Percentiles rank a stretch among this genome's conserved stretches.
These are phyloP conservation scores for Pezicula radicicola DNA, from an alignment of 2,329 filamentous ascomycete genomes.

Conservation along the genomic window DNA sequence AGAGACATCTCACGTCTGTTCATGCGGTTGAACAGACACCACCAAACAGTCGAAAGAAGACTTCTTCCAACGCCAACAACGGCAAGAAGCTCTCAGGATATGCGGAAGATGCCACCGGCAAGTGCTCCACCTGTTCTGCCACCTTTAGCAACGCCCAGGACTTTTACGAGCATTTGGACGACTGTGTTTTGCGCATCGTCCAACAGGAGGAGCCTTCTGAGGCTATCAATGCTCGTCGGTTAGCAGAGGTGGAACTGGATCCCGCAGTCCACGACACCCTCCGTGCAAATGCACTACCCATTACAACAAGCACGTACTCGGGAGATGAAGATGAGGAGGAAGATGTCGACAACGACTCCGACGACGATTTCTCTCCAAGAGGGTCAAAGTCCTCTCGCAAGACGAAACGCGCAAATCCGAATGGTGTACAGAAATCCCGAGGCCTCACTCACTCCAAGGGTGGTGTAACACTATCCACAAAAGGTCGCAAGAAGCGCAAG, in stretches of 20 bases:
- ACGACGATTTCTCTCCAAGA: constrained; percentile 50
- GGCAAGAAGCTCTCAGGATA: constrained; percentile 63
- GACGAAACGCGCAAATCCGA: constrained; percentile 31
- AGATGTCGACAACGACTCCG: constrained; percentile 52
- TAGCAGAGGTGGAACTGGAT: constrained; percentile 65
- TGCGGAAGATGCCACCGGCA: constrained; percentile 74
- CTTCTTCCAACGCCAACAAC: constrained; percentile 28
- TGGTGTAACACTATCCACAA: constrained; percentile 58
- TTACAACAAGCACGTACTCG: constrained; percentile 41
- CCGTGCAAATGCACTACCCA: constrained; percentile 51
- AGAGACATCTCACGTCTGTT: constrained; percentile 87
- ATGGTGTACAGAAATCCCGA: constrained; percentile 62
- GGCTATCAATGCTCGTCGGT: constrained; percentile 63
- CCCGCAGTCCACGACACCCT: constrained; percentile 58
- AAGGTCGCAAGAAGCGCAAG: constrained; percentile 83
- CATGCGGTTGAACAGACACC: constrained; percentile 94
- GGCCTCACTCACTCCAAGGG: constrained; percentile 78
- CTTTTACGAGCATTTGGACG: constrained; percentile 93
- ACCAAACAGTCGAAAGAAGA: constrained; percentile 80
- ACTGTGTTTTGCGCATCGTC: constrained; percentile 69
- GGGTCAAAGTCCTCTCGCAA: constrained; percentile 39
- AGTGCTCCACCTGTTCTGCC: constrained; percentile 86
- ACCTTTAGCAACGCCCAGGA: constrained; percentile 87
- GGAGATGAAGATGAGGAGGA: constrained; percentile 45
- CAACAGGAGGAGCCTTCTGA: constrained; percentile 69